These are phyloP conservation scores for Bryum argenteum DNA, from an alignment of 225 moss, liverwort and hornwort genomes.

Conservation along the genomic window DNA sequence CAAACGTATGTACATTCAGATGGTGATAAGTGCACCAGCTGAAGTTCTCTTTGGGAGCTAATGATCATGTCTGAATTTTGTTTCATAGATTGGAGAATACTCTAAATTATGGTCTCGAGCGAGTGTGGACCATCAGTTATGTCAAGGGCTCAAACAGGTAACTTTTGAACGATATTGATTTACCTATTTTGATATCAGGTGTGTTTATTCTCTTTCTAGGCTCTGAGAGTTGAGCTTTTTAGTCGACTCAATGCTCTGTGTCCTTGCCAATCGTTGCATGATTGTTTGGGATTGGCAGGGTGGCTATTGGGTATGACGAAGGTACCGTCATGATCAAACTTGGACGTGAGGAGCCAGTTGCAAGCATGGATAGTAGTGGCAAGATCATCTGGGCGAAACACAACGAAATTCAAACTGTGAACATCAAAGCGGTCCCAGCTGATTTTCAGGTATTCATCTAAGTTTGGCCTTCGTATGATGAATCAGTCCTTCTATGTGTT, in stretches of 20 bases:
- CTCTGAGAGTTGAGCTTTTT: not conserved
- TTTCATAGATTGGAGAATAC: constrained; percentile 79
- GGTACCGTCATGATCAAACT: constrained; percentile 95
- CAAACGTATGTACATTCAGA: not conserved
- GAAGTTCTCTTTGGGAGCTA: not conserved
- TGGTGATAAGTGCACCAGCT: not conserved
- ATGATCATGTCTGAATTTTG: not conserved
- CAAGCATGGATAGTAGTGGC: constrained; percentile 90
- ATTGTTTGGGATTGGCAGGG: constrained; percentile 43
- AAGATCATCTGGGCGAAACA: constrained; percentile 98
- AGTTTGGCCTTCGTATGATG: not conserved
- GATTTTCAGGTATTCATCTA: constrained; percentile 75
- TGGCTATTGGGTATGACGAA: constrained; percentile 88
- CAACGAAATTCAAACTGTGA: constrained; percentile 91
- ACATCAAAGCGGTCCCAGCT: constrained; percentile 80
- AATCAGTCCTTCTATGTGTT: not conserved
- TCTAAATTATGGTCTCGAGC: constrained; percentile 88
- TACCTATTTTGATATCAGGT: not conserved
- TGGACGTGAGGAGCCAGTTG: constrained; percentile 91
- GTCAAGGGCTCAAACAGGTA: constrained; percentile 80
- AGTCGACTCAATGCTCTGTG: too few species aligned
- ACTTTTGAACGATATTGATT: not conserved
- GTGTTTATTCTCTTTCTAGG: not conserved
- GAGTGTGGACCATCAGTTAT: constrained; percentile 88
- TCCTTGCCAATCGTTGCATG: too few species aligned